A percentile compares a stretch with the other conserved stretches of the same genome.
Conservation (phyloP, 75 land plant genomes). For the Selaginella tamariscina region DNA sequence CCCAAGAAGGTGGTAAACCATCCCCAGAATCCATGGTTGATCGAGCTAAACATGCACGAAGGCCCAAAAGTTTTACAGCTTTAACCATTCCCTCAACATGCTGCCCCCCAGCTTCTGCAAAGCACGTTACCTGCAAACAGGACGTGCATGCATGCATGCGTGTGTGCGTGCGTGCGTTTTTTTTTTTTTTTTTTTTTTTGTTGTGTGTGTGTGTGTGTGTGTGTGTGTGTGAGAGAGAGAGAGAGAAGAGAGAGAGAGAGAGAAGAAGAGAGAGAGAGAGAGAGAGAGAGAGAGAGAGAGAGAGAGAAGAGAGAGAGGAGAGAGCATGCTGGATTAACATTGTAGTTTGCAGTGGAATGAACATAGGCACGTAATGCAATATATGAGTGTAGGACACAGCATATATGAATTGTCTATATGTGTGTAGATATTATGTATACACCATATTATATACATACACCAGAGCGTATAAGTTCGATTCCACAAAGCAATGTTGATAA, state of each 20-base stretch:
- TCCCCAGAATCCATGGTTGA: constrained; percentile 88
- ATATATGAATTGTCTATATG: too few relatives aligned
- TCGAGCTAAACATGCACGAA: constrained; percentile 74
- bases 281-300: not conserved
- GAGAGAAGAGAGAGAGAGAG: not conserved
- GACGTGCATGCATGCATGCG: too few relatives aligned
- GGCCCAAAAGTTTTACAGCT: constrained; percentile 65
- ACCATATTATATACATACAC: constrained; percentile 30
- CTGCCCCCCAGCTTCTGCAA: constrained; percentile 98
- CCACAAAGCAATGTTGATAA: constrained; percentile 87
- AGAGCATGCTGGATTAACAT: not conserved
- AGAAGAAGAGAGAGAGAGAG: not conserved
- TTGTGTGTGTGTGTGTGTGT: too few relatives aligned
- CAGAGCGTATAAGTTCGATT: constrained; percentile 88
- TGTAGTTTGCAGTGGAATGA: not conserved
- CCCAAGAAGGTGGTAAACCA: constrained; percentile 74
- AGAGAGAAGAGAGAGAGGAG: not conserved
- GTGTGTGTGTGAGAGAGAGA: not conserved
- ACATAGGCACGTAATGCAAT: not conserved
- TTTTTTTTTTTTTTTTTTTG: too few relatives aligned
- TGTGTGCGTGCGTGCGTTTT: too few relatives aligned
- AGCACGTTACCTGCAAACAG: constrained; percentile 68
- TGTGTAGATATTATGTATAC: too few relatives aligned
- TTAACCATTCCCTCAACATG: constrained; percentile 83
- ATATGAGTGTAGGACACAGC: too few relatives aligned